phyloP scores from a whole-genome alignment of 495 filamentous ascomycete genomes.

The Clavariopsis aquatica region DNA sequence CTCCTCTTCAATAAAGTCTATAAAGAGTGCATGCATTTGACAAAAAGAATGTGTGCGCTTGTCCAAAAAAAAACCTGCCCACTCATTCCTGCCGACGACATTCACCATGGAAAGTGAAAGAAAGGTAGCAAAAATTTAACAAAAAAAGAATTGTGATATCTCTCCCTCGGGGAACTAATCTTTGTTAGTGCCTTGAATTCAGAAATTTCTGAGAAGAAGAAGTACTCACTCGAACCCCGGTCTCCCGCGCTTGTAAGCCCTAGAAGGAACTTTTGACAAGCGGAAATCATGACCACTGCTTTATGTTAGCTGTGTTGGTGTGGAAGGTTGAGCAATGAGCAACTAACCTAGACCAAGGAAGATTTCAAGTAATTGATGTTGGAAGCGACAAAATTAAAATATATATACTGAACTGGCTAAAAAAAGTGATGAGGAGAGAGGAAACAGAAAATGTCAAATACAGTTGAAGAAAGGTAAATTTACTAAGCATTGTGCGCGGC shows the following conservation, averaged over 20 bases:
- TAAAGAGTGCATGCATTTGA: too few species aligned
- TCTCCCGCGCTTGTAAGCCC: slow-evolving; percentile 47
- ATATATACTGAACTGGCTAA: slow-evolving; percentile 1
- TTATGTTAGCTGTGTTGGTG: not conserved
- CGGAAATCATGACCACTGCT: slow-evolving; percentile 19
- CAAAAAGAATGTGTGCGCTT: too few species aligned
- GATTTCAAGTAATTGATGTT: not conserved
- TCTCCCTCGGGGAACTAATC: slow-evolving; percentile 53
- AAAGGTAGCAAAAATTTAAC: not conserved
- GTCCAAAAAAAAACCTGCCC: too few species aligned
- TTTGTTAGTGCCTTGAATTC: slow-evolving; percentile 40
- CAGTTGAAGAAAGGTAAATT: too few species aligned
- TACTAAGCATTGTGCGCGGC: too few species aligned
- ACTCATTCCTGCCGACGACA: too few species aligned
- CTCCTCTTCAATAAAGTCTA: not conserved
- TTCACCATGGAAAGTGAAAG: too few species aligned
- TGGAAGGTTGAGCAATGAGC: not conserved
- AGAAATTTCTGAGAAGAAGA: too few species aligned
- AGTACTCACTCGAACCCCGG: slow-evolving; percentile 49
- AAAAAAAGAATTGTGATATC: slow-evolving; percentile 1
- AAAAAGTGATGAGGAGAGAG: not conserved
- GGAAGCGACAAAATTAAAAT: not conserved
- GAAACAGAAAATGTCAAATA: too few species aligned
- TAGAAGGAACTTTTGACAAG: slow-evolving; percentile 3
- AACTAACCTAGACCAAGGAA: slow-evolving; percentile 17